phyloP scores from a whole-genome alignment of 2,329 filamentous ascomycete species.

The Pseudogymnoascus sp. region DNA sequence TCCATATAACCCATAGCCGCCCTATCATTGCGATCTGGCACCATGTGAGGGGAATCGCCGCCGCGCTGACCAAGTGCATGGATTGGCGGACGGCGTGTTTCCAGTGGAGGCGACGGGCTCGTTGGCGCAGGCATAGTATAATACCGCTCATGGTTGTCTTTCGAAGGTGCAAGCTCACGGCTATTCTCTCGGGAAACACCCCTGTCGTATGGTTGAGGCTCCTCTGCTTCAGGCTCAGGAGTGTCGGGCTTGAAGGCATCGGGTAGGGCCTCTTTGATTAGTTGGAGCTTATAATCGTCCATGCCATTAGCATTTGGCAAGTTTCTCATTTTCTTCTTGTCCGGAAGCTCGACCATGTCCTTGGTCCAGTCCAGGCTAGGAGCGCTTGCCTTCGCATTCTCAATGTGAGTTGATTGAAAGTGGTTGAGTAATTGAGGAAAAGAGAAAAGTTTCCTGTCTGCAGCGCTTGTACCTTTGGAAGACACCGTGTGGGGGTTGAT shows the following conservation, averaged over 20 bases:
- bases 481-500: slow-evolving; percentile 27
- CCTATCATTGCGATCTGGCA: background rate
- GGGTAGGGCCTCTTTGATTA: slow-evolving; percentile 46
- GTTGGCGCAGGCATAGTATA: slow-evolving; percentile 16
- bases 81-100: background rate
- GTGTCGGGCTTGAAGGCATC: slow-evolving; percentile 28
- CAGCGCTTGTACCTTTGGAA: slow-evolving; percentile 18
- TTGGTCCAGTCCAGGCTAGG: slow-evolving; percentile 45
- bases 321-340: slow-evolving; percentile 39
- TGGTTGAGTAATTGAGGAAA: slow-evolving; percentile 54
- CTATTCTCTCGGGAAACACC: background rate
- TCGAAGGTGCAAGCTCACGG: slow-evolving; percentile 22
- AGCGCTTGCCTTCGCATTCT: slow-evolving; percentile 24
- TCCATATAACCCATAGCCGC: background rate
- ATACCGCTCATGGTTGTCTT: slow-evolving; percentile 28
- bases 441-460: slow-evolving; percentile 40
- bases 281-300: slow-evolving; percentile 46
- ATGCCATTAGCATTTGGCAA: slow-evolving; percentile 47
- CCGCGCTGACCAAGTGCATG: background rate
- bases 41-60: background rate
- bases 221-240: background rate
- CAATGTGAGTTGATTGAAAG: slow-evolving; percentile 38
- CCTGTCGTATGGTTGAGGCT: background rate
- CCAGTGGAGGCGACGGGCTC: background rate
- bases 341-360: slow-evolving; percentile 55